Base-by-base conservation (phyloP, 2,329 filamentous ascomycete genomes). In the Neonectria ditissima region DNA sequence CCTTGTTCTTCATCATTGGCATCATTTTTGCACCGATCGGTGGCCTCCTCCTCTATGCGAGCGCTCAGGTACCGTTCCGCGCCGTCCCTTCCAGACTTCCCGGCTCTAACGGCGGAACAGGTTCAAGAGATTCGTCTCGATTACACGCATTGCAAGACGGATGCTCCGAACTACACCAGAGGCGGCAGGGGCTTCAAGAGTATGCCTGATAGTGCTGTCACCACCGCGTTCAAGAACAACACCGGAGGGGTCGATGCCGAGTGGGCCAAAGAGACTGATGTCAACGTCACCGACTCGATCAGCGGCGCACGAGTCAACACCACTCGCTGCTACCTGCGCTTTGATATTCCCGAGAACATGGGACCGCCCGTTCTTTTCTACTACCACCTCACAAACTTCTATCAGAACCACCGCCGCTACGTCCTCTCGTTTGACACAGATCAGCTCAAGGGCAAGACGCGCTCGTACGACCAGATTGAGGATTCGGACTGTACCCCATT, bases 341-440 rank as follows among this genome's bases (percentile, higher is more conserved):
- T 98, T 80, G 83, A 87, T 37, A 89, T 97, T 9, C 93, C 93
- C 1, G 90, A 95, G 73, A 83, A 89, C 62, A 90, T 99, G 79
- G 84, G 86, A 3, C 88, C 94, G 1, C 94, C 95, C 0, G 92
- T 99, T 11, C 87, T 95, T 65, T 89, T 98, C 79, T 99, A 97
- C 83, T 99, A 99, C 80, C 91, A 92, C 71, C 89, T 99, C 67
- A 95, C 93, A 62, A 97, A 98, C 81, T 99, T 99, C 82, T 98
- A 98, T 83, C 96, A 99, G 80, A 99, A 99, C 77, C 96, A 99
- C 77, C 91, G 96, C 69, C 91, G 95, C 79, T 99, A 99, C 72
- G 96, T 97, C 65, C 92, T 93, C 76, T 97, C 93, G 1, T 91
- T 97, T 74, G 91, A 94, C 75, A 86, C 90, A 61, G 85, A 92